Evolutionary conservation across 495 filamentous ascomycete species (phyloP).

Genomic region (Penicillium chermesinum): DNA sequence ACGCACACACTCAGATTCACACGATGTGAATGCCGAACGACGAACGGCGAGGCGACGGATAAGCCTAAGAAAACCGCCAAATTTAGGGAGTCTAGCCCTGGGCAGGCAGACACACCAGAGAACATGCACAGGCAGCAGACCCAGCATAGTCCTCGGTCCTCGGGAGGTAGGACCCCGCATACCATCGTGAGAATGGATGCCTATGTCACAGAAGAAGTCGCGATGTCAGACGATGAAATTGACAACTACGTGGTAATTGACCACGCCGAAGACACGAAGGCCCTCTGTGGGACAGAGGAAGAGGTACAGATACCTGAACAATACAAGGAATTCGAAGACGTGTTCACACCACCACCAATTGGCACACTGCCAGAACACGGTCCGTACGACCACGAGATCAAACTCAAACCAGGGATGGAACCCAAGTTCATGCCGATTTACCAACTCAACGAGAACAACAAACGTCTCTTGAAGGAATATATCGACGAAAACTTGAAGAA

Average conservation of each 20-base stretch:
- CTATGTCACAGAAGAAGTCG: not conserved
- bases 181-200: not conserved
- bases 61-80: not conserved
- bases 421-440: slow-evolving; percentile 8
- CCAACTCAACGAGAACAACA: slow-evolving; percentile 10
- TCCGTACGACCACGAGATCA: not conserved
- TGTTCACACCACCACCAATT: not conserved
- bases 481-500: slow-evolving; percentile 14
- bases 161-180: not conserved
- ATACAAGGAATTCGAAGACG: not conserved
- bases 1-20: not conserved
- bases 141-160: not conserved
- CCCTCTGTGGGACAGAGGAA: not conserved
- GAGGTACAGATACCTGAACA: not conserved
- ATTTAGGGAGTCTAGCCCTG: not conserved
- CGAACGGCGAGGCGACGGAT: not conserved
- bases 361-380: not conserved
- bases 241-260: not conserved
- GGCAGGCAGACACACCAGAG: not conserved
- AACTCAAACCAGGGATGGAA: not conserved
- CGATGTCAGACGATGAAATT: not conserved
- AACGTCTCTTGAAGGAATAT: slow-evolving; percentile 11
- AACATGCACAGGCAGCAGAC: not conserved
- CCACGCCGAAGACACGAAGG: not conserved
- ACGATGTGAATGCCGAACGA: not conserved